Percentiles rank a stretch among this genome's conserved stretches.
phyloP scores from a whole-genome alignment of 768 basidiomycete species.

The Baorangia bicolor region DNA sequence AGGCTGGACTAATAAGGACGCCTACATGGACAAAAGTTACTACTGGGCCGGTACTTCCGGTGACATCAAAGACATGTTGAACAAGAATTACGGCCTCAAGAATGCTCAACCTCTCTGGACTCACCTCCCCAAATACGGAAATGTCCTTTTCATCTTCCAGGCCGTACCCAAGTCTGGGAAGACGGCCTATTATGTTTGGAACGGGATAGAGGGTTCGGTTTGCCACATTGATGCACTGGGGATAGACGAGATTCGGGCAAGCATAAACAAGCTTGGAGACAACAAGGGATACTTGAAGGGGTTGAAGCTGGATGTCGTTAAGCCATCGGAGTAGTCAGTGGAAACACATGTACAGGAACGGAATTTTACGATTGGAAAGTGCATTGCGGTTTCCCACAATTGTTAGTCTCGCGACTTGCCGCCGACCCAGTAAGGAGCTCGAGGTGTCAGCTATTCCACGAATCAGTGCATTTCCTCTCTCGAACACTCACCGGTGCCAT shows the following conservation, averaged over 20 bases:
- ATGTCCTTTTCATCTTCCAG: slow-evolving; percentile 2
- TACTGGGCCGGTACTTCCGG: neutral
- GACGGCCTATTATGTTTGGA: slow-evolving; percentile 1
- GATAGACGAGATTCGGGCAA: neutral
- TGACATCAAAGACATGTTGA: neutral
- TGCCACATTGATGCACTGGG: neutral
- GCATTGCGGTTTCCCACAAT: too few species aligned
- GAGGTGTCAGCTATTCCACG: neutral
- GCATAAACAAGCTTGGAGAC: neutral
- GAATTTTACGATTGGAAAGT: neutral
- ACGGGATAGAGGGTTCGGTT: neutral
- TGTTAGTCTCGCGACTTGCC: neutral
- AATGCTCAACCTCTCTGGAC: neutral
- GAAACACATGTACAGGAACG: too few species aligned
- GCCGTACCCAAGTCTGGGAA: neutral
- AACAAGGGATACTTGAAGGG: neutral
- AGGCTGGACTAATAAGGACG: slow-evolving; percentile 1
- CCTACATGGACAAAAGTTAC: neutral
- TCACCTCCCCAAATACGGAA: neutral
- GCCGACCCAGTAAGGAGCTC: too few species aligned
- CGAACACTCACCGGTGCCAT: neutral
- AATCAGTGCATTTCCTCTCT: neutral
- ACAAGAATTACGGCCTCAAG: neutral
- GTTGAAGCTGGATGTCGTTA: neutral
- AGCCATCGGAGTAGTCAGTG: neutral